phyloP scores from a whole-genome alignment of 495 filamentous ascomycete species.

The Tuber indicum region DNA sequence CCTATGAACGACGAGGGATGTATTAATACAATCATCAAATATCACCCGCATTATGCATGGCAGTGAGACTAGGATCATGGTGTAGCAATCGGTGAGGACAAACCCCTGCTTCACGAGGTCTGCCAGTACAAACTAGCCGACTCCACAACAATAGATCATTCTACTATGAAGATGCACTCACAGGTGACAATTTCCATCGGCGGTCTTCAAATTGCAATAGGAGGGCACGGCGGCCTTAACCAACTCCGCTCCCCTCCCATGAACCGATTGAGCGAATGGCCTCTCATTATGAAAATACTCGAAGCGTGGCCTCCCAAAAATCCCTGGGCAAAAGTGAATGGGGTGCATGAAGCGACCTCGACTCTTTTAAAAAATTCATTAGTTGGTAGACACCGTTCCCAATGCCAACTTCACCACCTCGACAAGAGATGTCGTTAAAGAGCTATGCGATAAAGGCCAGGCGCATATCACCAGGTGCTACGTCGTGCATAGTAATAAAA shows the following conservation, averaged over 20 bases:
- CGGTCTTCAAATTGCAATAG: slow-evolving; percentile 66
- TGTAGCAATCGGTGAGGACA: slow-evolving; percentile 40
- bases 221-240: slow-evolving; percentile 82
- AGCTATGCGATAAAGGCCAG: slow-evolving; percentile 11
- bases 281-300: slow-evolving; percentile 83
- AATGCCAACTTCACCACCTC: slow-evolving; percentile 18
- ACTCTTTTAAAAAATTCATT: slow-evolving; percentile 53
- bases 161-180: slow-evolving; percentile 84
- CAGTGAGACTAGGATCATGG: slow-evolving; percentile 11
- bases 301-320: slow-evolving; percentile 71
- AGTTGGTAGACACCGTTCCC: slow-evolving; percentile 49
- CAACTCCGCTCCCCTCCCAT: slow-evolving; percentile 64
- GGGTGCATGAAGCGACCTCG: slow-evolving; percentile 75
- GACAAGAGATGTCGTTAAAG: slow-evolving; percentile 27
- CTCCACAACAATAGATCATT: slow-evolving; percentile 78
- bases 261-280: slow-evolving; percentile 64
- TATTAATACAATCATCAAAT: slow-evolving; percentile 3
- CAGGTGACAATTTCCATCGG: slow-evolving; percentile 67
- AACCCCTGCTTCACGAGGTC: slow-evolving; percentile 68
- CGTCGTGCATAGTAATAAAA: slow-evolving; percentile 88
- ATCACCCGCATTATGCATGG: background rate
- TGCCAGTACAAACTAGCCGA: slow-evolving; percentile 73
- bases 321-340: slow-evolving; percentile 71
- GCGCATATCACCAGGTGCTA: slow-evolving; percentile 44
- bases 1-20: slow-evolving; percentile 48